Conservation (phyloP, 1,284 basidiomycete species). For the Puccinia triticina region DNA sequence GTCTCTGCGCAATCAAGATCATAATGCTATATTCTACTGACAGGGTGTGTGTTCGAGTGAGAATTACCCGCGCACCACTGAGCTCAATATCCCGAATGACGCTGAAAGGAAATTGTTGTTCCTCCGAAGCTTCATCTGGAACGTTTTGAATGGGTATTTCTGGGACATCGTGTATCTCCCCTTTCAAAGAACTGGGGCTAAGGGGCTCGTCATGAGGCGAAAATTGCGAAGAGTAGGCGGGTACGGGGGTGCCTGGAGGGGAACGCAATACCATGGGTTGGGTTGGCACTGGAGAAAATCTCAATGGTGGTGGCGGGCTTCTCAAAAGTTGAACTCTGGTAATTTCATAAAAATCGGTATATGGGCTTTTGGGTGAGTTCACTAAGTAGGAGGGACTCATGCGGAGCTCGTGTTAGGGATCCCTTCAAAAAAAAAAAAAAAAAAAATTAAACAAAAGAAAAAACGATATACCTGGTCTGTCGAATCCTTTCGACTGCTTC, state of each 20-base stretch:
- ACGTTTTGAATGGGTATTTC: constrained; percentile 17
- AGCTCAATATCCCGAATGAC: constrained; percentile 36
- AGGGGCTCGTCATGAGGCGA: neutral
- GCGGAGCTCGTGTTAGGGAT: neutral
- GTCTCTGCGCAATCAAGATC: neutral
- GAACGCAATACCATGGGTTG: constrained; percentile 3
- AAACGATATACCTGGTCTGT: constrained; percentile 5
- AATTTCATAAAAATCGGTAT: constrained; percentile 27
- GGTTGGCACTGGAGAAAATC: constrained; percentile 23
- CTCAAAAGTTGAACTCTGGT: constrained; percentile 6
- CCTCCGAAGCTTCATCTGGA: constrained; percentile 30
- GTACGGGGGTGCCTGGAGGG: neutral
- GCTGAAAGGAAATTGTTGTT: constrained; percentile 25
- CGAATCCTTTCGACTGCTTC: constrained; percentile 25
- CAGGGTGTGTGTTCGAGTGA: constrained; percentile 33
- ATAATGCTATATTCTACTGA: neutral
- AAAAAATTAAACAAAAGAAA: neutral
- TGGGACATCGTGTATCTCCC: constrained; percentile 29
- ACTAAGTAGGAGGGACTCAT: neutral
- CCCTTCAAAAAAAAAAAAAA: neutral
- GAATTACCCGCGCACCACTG: constrained; percentile 24
- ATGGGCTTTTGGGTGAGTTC: constrained; percentile 29
- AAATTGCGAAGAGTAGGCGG: neutral
- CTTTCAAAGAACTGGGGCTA: neutral
- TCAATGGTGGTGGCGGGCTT: constrained; percentile 28